Conservation (phyloP, 208 protist genomes). For the Trichomonas vaginalis region DNA sequence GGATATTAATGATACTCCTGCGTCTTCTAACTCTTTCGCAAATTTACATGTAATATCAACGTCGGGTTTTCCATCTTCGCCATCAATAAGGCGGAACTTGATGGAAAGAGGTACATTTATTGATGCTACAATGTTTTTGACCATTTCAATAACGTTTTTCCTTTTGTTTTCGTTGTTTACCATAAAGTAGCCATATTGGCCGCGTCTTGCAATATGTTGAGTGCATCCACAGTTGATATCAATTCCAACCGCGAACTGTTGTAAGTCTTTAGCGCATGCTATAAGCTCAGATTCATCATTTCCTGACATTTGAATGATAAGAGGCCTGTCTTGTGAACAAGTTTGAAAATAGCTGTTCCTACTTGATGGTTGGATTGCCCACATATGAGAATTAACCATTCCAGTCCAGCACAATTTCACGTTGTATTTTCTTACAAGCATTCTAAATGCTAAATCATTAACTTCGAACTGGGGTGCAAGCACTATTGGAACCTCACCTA, state of each 20-base stretch:
- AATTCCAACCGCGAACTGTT: background rate
- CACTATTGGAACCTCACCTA: background rate
- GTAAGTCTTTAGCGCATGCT: background rate
- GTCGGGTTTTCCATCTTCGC: background rate
- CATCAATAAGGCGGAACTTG: background rate
- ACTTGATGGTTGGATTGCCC: background rate
- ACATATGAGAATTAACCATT: background rate
- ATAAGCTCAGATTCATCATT: background rate
- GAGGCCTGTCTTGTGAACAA: background rate
- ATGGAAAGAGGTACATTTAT: background rate
- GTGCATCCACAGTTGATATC: conserved; percentile 5
- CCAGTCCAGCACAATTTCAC: background rate
- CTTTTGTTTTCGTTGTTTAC: background rate
- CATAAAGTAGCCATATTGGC: conserved; percentile 8
- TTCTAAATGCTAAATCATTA: background rate
- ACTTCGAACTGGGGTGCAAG: background rate
- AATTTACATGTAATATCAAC: background rate
- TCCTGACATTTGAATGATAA: background rate
- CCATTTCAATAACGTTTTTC: background rate
- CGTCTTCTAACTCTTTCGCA: background rate
- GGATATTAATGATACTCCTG: background rate
- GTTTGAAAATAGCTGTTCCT: background rate
- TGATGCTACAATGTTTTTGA: background rate
- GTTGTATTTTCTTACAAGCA: background rate
- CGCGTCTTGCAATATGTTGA: background rate